A percentile compares a stretch with the other conserved stretches of the same genome.
phyloP scores from a whole-genome alignment of 352 stramenopile species.

The Phytophthora boehmeriae region DNA sequence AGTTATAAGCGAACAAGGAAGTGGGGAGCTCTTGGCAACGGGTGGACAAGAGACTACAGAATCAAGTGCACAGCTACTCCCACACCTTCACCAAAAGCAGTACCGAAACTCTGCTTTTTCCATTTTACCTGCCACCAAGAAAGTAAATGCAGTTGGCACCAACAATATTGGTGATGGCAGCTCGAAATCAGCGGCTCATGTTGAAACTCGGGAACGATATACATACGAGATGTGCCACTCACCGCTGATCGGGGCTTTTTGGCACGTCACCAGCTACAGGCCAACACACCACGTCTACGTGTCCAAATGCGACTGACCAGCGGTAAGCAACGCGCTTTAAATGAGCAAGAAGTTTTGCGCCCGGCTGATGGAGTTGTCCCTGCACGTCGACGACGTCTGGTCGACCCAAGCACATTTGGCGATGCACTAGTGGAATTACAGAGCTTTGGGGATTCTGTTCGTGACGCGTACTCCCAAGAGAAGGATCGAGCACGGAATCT shows the following conservation, averaged over 20 bases:
- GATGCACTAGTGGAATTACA: conserved; percentile 62
- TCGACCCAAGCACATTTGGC: conserved; percentile 57
- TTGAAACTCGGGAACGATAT: conserved; percentile 57
- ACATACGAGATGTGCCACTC: conserved; percentile 75
- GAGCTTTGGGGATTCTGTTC: conserved; percentile 57
- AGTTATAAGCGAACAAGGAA: conserved; percentile 1
- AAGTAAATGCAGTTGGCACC: conserved; percentile 1
- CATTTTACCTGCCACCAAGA: conserved; percentile 15
- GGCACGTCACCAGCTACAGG: conserved; percentile 53
- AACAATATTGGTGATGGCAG: background rate
- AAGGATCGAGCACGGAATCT: conserved; percentile 41
- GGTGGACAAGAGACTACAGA: conserved; percentile 1
- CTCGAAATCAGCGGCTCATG: conserved; percentile 12
- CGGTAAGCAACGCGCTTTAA: conserved; percentile 46
- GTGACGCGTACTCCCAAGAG: conserved; percentile 45
- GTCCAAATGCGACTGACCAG: conserved; percentile 69
- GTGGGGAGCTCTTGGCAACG: background rate
- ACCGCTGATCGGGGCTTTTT: conserved; percentile 65
- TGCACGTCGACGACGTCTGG: conserved; percentile 45
- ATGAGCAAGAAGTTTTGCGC: conserved; percentile 55
- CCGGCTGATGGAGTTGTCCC: conserved; percentile 32
- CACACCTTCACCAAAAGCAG: conserved; percentile 12
- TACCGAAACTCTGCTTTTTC: conserved; percentile 28
- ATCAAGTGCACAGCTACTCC: conserved; percentile 12
- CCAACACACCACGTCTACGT: conserved; percentile 47